A percentile compares a stretch with the other conserved stretches of the same genome.
phyloP scores from a whole-genome alignment of 2,329 filamentous ascomycete genomes.

The Fusarium papillatum region DNA sequence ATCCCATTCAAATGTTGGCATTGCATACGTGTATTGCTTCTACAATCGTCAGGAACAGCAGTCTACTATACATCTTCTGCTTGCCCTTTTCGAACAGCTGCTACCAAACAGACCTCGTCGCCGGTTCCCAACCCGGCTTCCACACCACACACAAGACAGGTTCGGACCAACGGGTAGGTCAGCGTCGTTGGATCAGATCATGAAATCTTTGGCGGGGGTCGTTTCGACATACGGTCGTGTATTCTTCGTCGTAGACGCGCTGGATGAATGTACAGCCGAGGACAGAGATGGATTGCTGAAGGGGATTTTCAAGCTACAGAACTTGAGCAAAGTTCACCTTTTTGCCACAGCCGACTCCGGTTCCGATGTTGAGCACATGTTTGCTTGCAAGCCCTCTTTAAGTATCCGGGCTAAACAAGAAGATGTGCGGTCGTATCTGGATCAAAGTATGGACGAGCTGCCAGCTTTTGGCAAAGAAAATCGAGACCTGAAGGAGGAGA shows the following conservation, averaged over 20 bases:
- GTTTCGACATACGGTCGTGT: background rate
- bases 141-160: background rate
- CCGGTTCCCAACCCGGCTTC: background rate
- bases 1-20: background rate
- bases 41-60: background rate
- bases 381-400: background rate
- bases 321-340: background rate
- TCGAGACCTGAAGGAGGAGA: background rate
- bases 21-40: background rate
- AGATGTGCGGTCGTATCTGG: background rate
- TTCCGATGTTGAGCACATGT: background rate
- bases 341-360: background rate
- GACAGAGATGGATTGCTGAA: background rate
- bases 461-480: background rate
- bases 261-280: background rate
- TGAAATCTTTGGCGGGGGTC: background rate
- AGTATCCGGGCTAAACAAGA: background rate
- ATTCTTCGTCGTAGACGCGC: background rate
- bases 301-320: background rate
- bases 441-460: background rate
- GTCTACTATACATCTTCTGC: background rate
- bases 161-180: background rate
- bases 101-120: background rate
- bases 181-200: background rate
- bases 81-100: background rate